Evolutionary conservation across 2,329 filamentous ascomycete species (phyloP).

Genomic region (Fusarium haematococcum): DNA sequence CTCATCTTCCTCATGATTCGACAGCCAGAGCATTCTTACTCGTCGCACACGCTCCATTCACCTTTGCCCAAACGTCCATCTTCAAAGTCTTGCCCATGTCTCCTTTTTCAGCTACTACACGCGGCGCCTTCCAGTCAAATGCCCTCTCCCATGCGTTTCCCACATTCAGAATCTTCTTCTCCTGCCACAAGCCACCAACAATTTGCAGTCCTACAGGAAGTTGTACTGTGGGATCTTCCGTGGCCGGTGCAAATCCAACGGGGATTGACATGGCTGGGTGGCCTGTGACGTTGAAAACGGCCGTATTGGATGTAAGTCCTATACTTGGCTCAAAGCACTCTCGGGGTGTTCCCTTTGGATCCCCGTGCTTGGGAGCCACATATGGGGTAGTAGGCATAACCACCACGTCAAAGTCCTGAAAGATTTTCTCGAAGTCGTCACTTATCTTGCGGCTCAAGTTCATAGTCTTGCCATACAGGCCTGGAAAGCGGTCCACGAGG

Average conservation of each 20-base stretch:
- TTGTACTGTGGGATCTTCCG: conserved; percentile 51
- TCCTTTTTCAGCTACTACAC: background rate
- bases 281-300: conserved; percentile 67
- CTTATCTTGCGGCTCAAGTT: conserved; percentile 60
- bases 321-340: conserved; percentile 63
- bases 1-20: background rate
- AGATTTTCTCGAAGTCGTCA: conserved; percentile 58
- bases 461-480: conserved; percentile 61
- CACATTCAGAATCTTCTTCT: conserved; percentile 57
- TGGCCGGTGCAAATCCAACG: conserved; percentile 57
- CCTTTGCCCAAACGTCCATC: background rate
- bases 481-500: conserved; percentile 56
- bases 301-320: conserved; percentile 67
- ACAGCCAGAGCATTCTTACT: background rate
- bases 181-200: conserved; percentile 64
- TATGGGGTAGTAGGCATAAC: conserved; percentile 63
- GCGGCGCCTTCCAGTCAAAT: conserved; percentile 54
- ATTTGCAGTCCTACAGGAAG: conserved; percentile 68
- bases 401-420: conserved; percentile 57
- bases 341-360: conserved; percentile 50
- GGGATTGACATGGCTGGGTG: conserved; percentile 67
- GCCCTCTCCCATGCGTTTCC: conserved; percentile 60
- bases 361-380: conserved; percentile 58
- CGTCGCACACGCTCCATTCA: background rate
- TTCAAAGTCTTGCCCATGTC: background rate